Evolutionary conservation across 768 basidiomycete genomes (phyloP), one percentile per base, ranked within the genome.

Genomic region (Leccinellum luteum): DNA sequence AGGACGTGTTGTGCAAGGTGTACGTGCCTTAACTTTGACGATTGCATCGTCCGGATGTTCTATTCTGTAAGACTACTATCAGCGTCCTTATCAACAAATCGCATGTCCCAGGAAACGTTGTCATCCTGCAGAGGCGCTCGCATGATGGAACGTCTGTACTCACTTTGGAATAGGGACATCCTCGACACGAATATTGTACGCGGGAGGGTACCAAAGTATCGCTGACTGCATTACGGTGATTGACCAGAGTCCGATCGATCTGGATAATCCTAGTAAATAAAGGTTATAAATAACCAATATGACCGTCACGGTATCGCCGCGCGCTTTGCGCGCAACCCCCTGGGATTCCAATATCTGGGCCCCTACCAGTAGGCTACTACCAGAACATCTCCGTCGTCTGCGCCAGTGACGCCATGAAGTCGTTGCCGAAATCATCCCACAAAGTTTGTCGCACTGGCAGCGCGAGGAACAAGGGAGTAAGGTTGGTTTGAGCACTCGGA

Each of bases 21-120:
- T 12, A 64, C 78, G 52, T 60, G 85, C 90, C 71, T 80, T 82
- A 53, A 90, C 81, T 76, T 85, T 89, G 54, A 92, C 80, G 47
- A 92, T 88, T 2, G 82, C 90, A 74, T 91, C 89, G 67, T 92
- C 89, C 1, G 86, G 82, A 59, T 90, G 78, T 56, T 83, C 76
- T 48, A 92, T 84, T 56, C 89, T 89, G 58, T 8, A 19, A n/a
- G 23, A 17, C 14, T 30, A 13, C 25, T 13, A 50, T 52, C 27
- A 52, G 7, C 25, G 43, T 3, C 34, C 4, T 25, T 23, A 27
- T 48, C 44, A 15, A 55, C 8, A 51, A 25, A 10, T 25, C 4
- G 19, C 23, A 19, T 17, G n/a, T 41, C 38, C 38, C 38, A 41
- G 38, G 38, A n/a, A n/a, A 41, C 38, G n/a, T 45, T 10, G 25